Evolutionary conservation across 345 rosid genomes (phyloP), one percentile per base, ranked within the genome.

Genomic region (Turritis glabra): DNA sequence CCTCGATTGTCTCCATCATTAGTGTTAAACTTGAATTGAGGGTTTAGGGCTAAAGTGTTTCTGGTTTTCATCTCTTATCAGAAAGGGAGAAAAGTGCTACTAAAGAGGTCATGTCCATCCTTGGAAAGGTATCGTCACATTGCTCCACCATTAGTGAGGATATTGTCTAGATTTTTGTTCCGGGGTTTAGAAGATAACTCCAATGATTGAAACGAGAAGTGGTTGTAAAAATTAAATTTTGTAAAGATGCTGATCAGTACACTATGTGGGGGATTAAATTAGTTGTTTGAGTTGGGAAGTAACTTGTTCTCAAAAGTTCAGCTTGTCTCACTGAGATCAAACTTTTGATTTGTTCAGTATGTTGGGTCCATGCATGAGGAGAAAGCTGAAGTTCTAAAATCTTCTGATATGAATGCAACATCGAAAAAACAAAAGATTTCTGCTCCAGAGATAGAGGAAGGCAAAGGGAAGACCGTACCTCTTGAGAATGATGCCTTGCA

Each of bases 11-110:
- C 35, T 54, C 26, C 38, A n/a, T n/a, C n/a, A n/a, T n/a, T n/a
- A n/a, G n/a, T n/a, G n/a, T n/a, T n/a, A n/a, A n/a, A n/a, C n/a
- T n/a, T n/a, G 17, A 54, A 32, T 17, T 56, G 37, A 73, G 37
- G 43, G 9, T 41, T 64, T 22, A 25, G 29, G 12, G 32, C 8
- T 53, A 63, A 29, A 41, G 3, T 23, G 69, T 75, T 50, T 68
- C n/a, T 25, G 54, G 5, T 63, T 46, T 53, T 48, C 5, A 19
- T 1, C 53, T 76, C 32, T 67, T 67, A 59, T 65, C 89, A 93
- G 96, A 85, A 86, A 86, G 97, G 85, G 97, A 89, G 83, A 91
- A 93, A 61, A 91, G 96, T 79, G 98, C 97, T 22, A 93, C 97
- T 3, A 88, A 88, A 77, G 98, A 91, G 79, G 93, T 84, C 52